Percentiles rank a stretch among this genome's conserved stretches.
phyloP scores from a whole-genome alignment of 805 yeast genomes.

The Metschnikowia arizonensis region DNA sequence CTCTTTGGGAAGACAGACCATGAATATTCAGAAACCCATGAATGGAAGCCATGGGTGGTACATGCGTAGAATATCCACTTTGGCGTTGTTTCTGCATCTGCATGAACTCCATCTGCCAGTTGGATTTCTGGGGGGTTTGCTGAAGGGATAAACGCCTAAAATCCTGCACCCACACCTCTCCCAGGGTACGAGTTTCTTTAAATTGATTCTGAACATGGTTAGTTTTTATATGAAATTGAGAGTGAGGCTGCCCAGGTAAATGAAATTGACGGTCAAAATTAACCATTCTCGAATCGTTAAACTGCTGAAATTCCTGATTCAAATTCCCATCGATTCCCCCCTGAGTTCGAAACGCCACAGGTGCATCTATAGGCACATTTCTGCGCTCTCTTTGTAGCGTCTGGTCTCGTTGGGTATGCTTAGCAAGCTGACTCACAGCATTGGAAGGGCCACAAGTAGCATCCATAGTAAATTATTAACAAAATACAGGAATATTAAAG shows the following conservation, averaged over 20 bases:
- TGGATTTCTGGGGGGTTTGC: constrained; percentile 10
- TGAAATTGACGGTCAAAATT: background rate
- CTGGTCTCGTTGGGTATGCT: constrained; percentile 39
- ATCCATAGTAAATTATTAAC: too few relatives aligned
- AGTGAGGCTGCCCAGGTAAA: constrained; percentile 11
- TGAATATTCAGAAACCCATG: background rate
- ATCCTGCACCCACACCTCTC: constrained; percentile 16
- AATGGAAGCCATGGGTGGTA: background rate
- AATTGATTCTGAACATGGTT: constrained; percentile 12
- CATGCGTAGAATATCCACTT: background rate
- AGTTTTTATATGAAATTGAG: constrained; percentile 28
- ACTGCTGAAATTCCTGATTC: constrained; percentile 38
- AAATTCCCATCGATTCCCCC: constrained; percentile 29
- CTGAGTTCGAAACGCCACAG: constrained; percentile 18
- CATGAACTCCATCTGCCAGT: constrained; percentile 28
- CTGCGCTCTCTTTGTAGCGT: constrained; percentile 35
- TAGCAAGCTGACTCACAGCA: constrained; percentile 40
- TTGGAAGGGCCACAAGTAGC: constrained; percentile 45
- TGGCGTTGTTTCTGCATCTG: constrained; percentile 11
- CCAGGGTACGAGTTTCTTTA: background rate
- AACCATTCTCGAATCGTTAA: constrained; percentile 19
- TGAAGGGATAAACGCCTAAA: constrained; percentile 14
- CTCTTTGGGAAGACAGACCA: background rate
- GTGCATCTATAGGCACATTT: constrained; percentile 1
- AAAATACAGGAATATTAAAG: too few relatives aligned